phyloP scores from a whole-genome alignment of 2,329 filamentous ascomycete species.

The Paraconiothyrium sp. region DNA sequence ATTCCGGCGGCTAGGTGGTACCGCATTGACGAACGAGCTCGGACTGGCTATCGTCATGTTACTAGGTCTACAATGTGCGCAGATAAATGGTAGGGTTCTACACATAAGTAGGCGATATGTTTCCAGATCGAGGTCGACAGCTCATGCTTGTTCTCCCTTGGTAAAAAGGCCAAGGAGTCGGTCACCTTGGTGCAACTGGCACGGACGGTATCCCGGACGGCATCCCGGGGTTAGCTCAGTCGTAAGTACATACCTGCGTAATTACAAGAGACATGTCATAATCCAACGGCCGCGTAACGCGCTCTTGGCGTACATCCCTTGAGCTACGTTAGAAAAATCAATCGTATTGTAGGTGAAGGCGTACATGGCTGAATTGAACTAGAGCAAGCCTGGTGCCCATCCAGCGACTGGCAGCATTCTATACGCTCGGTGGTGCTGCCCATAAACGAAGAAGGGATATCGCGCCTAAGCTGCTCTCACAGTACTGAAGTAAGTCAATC shows the following conservation, averaged over 20 bases:
- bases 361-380: conserved; percentile 47
- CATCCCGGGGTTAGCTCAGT: background rate
- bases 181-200: background rate
- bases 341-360: conserved; percentile 40
- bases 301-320: conserved; percentile 34
- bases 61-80: background rate
- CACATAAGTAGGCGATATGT: background rate
- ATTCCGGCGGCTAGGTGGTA: conserved; percentile 21
- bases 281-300: background rate
- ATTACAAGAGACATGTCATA: background rate
- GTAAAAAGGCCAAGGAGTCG: background rate
- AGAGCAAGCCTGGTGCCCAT: conserved; percentile 29
- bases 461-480: conserved; percentile 30
- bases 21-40: background rate
- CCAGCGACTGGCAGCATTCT: conserved; percentile 13
- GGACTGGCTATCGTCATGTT: background rate
- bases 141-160: background rate
- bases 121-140: background rate
- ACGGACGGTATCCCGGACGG: background rate
- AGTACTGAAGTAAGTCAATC: conserved; percentile 45
- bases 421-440: conserved; percentile 9
- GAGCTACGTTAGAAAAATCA: conserved; percentile 43
- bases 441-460: conserved; percentile 27
- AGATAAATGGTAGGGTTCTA: background rate
- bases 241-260: conserved; percentile 7